Evolutionary conservation across 495 filamentous ascomycete species (phyloP).

Genomic region (Penicillium cosmopolitanum): DNA sequence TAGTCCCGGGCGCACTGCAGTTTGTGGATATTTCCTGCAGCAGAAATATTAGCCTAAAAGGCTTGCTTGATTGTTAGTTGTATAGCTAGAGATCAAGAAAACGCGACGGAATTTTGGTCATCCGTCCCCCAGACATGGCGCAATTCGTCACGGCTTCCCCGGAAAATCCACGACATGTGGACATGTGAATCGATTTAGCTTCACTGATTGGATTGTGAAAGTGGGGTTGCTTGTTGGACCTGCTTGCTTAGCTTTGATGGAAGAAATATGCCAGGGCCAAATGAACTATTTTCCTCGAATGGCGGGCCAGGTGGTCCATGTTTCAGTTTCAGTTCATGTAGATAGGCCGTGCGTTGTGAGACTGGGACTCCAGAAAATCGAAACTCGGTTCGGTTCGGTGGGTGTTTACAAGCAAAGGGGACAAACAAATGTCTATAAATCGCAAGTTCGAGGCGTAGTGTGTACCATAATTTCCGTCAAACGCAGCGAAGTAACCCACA

Average conservation of each 20-base stretch:
- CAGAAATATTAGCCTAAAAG: neutral
- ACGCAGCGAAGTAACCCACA: neutral
- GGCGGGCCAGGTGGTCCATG: neutral
- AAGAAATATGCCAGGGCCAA: neutral
- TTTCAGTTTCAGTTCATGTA: neutral
- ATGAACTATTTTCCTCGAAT: constrained; percentile 26
- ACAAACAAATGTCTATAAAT: neutral
- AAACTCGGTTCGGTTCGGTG: neutral
- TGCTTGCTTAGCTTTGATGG: constrained; percentile 1
- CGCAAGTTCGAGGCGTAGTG: neutral
- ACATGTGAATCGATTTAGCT: neutral
- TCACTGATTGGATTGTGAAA: neutral
- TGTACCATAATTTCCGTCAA: neutral
- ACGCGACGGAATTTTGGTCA: neutral
- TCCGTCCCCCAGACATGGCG: neutral
- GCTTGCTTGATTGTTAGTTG: neutral
- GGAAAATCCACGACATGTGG: neutral
- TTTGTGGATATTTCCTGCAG: neutral
- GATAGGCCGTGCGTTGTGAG: neutral
- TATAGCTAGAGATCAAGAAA: neutral
- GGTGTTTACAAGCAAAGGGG: neutral
- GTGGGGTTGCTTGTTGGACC: neutral
- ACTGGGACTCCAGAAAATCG: neutral
- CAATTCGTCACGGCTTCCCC: neutral
- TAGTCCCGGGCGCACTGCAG: neutral